Conservation (phyloP, 768 basidiomycete genomes). For the Kwoniella europaea region DNA sequence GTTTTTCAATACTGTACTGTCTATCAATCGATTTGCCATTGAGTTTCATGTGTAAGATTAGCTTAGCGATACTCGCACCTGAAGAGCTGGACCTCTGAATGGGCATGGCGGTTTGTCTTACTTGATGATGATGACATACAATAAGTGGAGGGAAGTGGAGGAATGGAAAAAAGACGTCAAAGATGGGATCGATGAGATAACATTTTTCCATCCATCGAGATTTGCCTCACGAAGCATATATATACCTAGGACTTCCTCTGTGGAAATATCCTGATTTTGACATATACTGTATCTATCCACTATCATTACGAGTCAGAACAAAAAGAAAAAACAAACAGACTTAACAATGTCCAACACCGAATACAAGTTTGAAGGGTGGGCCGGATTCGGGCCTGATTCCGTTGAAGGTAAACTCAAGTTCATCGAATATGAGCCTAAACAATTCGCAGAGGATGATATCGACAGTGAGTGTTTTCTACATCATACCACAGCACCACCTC, state of each 20-base stretch:
- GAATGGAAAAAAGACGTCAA: neutral
- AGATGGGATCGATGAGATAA: neutral
- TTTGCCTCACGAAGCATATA: neutral
- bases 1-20: neutral
- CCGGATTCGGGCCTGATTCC: constrained; percentile 43
- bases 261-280: too few species aligned
- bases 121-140: neutral
- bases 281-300: too few species aligned
- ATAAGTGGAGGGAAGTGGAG: neutral
- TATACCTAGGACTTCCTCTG: too few species aligned
- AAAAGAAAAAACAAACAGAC: neutral
- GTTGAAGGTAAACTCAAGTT: constrained; percentile 51
- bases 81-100: neutral
- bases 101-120: neutral
- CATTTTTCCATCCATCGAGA: neutral
- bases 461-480: constrained; percentile 53
- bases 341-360: constrained; percentile 23
- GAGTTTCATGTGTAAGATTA: too few species aligned
- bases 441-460: constrained; percentile 64
- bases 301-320: neutral
- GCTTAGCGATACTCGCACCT: neutral
- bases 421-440: constrained; percentile 64
- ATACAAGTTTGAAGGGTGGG: constrained; percentile 55
- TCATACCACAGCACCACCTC: too few species aligned
- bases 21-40: neutral